Evolutionary conservation across 306 rosid genomes (phyloP).

Genomic region (Quillaja saponaria): DNA sequence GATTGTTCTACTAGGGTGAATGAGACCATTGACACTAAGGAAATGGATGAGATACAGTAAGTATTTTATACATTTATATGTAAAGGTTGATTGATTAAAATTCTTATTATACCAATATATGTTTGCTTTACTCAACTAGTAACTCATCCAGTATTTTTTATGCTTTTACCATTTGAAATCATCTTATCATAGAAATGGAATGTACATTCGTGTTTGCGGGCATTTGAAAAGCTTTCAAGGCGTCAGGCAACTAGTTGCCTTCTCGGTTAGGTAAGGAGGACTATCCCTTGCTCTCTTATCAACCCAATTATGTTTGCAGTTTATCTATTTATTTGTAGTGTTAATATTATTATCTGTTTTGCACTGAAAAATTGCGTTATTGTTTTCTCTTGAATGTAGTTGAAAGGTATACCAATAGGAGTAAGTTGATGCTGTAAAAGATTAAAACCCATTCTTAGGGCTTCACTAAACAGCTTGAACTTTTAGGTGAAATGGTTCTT

Average conservation of each 20-base stretch:
- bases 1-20: conserved; percentile 41
- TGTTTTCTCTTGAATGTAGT: conserved; percentile 18
- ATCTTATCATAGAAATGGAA: conserved; percentile 38
- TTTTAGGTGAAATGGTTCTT: no score
- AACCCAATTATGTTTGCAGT: conserved; percentile 5
- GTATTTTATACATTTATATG: conserved; percentile 10
- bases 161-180: background rate
- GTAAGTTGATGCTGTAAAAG: no score
- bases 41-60: conserved; percentile 54
- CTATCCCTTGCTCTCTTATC: background rate
- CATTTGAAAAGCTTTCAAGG: conserved; percentile 82
- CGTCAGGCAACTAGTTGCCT: conserved; percentile 63
- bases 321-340: background rate
- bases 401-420: background rate
- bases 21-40: conserved; percentile 43
- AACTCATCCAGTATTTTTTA: background rate
- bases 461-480: no score
- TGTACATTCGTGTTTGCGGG: conserved; percentile 75
- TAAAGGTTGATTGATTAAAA: background rate
- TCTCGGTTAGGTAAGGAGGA: conserved; percentile 68
- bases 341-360: background rate
- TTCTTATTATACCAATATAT: background rate
- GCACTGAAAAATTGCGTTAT: background rate
- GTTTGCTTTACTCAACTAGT: background rate
- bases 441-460: no score